phyloP scores from a whole-genome alignment of 495 filamentous ascomycete species.

The Barbatosphaeria neglecta region DNA sequence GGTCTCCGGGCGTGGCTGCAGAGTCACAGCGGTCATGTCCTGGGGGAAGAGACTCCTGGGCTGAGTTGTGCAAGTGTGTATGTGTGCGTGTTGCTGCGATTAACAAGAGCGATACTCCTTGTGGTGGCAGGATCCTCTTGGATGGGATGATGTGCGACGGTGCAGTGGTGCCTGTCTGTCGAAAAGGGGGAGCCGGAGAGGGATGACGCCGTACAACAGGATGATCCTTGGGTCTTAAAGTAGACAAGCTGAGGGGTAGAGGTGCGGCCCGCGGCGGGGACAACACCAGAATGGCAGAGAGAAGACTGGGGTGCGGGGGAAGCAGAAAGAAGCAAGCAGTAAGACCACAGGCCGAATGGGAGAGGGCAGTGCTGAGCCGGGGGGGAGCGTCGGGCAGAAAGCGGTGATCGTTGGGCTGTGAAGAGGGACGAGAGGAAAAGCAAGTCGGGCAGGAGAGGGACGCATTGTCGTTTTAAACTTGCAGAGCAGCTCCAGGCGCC shows the following conservation, averaged over 20 bases:
- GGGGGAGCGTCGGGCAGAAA: conserved; percentile 31
- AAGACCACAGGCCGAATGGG: conserved; percentile 8
- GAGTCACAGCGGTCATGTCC: conserved; percentile 33
- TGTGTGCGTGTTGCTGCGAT: neutral
- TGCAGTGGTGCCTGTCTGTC: conserved; percentile 2
- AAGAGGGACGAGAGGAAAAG: conserved; percentile 25
- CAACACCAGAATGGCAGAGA: conserved; percentile 1
- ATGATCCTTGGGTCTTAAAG: conserved; percentile 6
- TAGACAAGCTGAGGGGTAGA: neutral
- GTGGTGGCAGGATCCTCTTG: conserved; percentile 13
- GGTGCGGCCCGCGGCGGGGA: neutral
- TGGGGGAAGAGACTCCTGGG: conserved; percentile 4
- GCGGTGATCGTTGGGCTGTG: conserved; percentile 33
- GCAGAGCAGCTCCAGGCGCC: conserved; percentile 6
- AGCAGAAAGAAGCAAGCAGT: neutral
- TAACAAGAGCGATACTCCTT: conserved; percentile 7
- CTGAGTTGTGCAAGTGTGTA: neutral
- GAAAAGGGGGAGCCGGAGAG: neutral
- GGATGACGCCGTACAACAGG: conserved; percentile 11
- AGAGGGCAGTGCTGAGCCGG: conserved; percentile 2
- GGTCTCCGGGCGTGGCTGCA: conserved; percentile 25
- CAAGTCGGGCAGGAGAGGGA: conserved; percentile 39
- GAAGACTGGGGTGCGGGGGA: neutral
- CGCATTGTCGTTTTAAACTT: conserved; percentile 36
- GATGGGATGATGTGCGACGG: conserved; percentile 3